A percentile compares a stretch with the other conserved stretches of the same genome.
Evolutionary conservation across 2,329 filamentous ascomycete species (phyloP).

Genomic region (Diaporthe aspalathi): DNA sequence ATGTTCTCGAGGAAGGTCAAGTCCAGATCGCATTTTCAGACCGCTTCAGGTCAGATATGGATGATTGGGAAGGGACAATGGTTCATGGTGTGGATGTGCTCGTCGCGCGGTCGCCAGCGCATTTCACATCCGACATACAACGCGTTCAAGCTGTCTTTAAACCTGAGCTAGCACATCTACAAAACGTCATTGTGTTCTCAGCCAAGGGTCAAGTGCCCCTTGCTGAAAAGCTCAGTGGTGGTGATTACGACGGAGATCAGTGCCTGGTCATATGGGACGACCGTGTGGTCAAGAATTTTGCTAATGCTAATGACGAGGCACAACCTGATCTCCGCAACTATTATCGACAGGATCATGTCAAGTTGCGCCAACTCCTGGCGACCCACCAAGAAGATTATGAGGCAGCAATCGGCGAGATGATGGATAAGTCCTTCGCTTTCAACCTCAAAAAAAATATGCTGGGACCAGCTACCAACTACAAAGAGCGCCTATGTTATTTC

Average conservation of each 20-base stretch:
- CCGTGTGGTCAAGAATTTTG: constrained; percentile 73
- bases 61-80: constrained; percentile 60
- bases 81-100: constrained; percentile 71
- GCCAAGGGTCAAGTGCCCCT: constrained; percentile 70
- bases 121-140: constrained; percentile 79
- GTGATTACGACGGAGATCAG: constrained; percentile 85
- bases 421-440: constrained; percentile 67
- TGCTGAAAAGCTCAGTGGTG: constrained; percentile 78
- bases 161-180: constrained; percentile 73
- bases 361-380: constrained; percentile 57
- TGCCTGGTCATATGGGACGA: constrained; percentile 83
- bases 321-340: constrained; percentile 59
- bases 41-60: constrained; percentile 69
- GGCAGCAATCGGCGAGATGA: constrained; percentile 55
- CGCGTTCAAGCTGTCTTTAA: constrained; percentile 70
- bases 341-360: constrained; percentile 60
- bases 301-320: constrained; percentile 65
- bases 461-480: constrained; percentile 72
- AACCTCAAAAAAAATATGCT: constrained; percentile 67
- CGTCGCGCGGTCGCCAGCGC: constrained; percentile 76
- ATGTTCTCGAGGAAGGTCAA: constrained; percentile 71
- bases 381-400: constrained; percentile 40
- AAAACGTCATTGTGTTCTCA: constrained; percentile 85
- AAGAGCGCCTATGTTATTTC: constrained; percentile 72
- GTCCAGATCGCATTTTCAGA: constrained; percentile 76